Base-by-base conservation (phyloP, 2,329 filamentous ascomycete genomes). In the Ploettnerulaceae sp. region DNA sequence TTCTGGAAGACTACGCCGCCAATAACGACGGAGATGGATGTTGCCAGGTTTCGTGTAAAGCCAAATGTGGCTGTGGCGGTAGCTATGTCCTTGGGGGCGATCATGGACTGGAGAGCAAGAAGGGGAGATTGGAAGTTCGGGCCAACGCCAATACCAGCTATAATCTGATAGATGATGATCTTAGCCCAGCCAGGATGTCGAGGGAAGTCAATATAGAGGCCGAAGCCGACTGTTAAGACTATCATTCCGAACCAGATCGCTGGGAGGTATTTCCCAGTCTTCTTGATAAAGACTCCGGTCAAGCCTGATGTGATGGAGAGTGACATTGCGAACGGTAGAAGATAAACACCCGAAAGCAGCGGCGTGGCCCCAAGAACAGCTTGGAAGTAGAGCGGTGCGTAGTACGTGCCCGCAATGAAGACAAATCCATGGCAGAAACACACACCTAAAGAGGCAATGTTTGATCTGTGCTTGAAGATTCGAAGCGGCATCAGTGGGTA, bases 401-500 rank as follows among this genome's bases (percentile, higher is more conserved):
- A 58, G 26, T 53, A 58, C 2, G 46, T 47, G 14, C 48, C 53
- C 12, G 47, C 48, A 11, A 61, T 54, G 40, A 60, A 56, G 29
- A 56, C 55, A 33, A 82, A 78, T 35, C 84, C 84, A 63, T 95
- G 87, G 53, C 78, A 75, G 68, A 89, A 89, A 57, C 82, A 84
- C 35, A 85, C 73, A 1, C 67, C 67, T 9, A 89, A 77, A 1
- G 81, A 72, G 6, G 84, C 80, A 21, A 86, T 62, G 62, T 86
- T 89, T 32, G 79, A 83, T 24, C 71, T 67, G 39, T 77, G 73
- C 33, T 71, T 72, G 70, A 94, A 94, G 9, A 95, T 71, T 0
- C 76, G 73, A 7, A 85, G 66, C 0, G 67, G 89, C 64, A 93
- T 88, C 48, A 95, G 72, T 1, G 89, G 89, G 55, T 86, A 89